Evolutionary conservation across 257 asterid species (phyloP).

Genomic region (Nicotiana paniculata): DNA sequence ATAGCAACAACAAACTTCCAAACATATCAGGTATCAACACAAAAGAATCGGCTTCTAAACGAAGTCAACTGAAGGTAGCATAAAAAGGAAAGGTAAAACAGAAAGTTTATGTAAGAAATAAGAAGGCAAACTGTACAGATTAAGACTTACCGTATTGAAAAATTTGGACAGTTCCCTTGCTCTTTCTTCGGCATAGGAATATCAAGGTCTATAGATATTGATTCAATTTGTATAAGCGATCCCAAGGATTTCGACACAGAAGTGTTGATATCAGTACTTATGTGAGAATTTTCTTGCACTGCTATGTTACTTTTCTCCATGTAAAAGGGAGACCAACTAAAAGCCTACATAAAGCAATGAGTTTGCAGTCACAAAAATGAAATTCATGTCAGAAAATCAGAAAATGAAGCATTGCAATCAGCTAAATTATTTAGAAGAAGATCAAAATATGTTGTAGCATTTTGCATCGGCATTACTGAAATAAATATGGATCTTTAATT

Average conservation of each 20-base stretch:
- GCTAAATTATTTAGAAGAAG: not conserved
- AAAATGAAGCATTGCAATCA: not conserved
- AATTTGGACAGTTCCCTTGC: slow-evolving; percentile 38
- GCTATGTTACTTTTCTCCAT: slow-evolving; percentile 39
- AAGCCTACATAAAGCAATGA: slow-evolving; percentile 6
- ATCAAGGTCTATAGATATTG: slow-evolving; percentile 50
- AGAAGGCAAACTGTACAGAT: not conserved
- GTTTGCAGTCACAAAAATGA: not conserved
- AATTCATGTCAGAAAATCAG: slow-evolving; percentile 1
- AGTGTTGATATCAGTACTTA: slow-evolving; percentile 14
- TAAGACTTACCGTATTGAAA: slow-evolving; percentile 64
- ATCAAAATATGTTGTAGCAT: not conserved
- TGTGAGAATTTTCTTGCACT: slow-evolving; percentile 14
- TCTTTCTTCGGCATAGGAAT: slow-evolving; percentile 27
- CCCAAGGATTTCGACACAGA: slow-evolving; percentile 34
- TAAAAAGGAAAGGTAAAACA: not conserved
- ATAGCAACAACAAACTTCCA: not conserved
- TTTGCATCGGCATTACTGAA: not conserved
- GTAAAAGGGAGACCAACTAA: slow-evolving; percentile 18
- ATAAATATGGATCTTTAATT: not conserved
- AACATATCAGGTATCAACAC: not conserved
- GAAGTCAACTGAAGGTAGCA: not conserved
- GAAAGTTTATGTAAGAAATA: not conserved
- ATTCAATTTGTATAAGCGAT: slow-evolving; percentile 39
- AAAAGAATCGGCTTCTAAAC: not conserved